Conservation (phyloP, 169 alveolate genomes). For the Miamiensis avidus region DNA sequence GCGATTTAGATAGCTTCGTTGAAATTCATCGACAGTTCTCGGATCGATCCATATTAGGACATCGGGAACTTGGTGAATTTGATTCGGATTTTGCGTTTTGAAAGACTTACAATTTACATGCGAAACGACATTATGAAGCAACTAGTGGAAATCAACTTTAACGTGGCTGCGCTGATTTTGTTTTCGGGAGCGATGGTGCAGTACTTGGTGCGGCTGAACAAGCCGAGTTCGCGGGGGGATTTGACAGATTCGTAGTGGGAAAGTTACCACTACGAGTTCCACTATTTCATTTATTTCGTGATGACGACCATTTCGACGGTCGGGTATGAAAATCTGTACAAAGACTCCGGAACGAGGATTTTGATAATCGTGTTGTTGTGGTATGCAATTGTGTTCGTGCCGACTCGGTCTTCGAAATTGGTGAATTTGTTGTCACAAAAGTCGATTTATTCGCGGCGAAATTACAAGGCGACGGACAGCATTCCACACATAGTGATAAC, state of each 20-base stretch:
- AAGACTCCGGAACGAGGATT: constrained; percentile 53
- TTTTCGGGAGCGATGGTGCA: constrained; percentile 39
- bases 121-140: constrained; percentile 42
- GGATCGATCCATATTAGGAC: neutral
- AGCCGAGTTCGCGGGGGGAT: neutral
- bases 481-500: constrained; percentile 64
- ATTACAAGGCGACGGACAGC: constrained; percentile 47
- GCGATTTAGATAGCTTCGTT: no score
- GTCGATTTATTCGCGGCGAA: constrained; percentile 68
- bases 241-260: constrained; percentile 27
- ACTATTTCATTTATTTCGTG: constrained; percentile 68
- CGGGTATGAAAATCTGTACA: constrained; percentile 67
- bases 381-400: constrained; percentile 65
- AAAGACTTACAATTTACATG: constrained; percentile 36
- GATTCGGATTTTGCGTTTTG: neutral
- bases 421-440: constrained; percentile 64
- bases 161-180: constrained; percentile 32
- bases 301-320: constrained; percentile 77
- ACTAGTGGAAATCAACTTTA: constrained; percentile 15
- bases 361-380: constrained; percentile 60
- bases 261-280: constrained; percentile 49
- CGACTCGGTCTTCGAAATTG: constrained; percentile 59
- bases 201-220: constrained; percentile 35
- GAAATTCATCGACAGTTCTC: neutral
- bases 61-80: neutral